A percentile compares a stretch with the other conserved stretches of the same genome.
phyloP scores from a whole-genome alignment of 805 yeast species.

The Millerozyma acaciae region DNA sequence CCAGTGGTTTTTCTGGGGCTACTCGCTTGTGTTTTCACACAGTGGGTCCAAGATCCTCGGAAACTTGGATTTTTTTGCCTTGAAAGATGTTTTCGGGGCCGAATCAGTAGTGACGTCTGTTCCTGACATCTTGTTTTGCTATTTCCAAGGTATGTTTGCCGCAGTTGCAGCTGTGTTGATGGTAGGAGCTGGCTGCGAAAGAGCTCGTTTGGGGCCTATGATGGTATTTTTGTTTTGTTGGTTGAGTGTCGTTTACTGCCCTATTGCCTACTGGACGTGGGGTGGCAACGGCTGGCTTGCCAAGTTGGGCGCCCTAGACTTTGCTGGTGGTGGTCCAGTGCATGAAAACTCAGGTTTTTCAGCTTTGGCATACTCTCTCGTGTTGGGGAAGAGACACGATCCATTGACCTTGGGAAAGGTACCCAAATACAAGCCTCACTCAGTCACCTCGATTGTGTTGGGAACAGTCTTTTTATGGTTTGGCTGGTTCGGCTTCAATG shows the following conservation, averaged over 20 bases:
- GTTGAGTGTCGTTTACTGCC: slow-evolving; percentile 95
- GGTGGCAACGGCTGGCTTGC: slow-evolving; percentile 89
- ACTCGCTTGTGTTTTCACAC: slow-evolving; percentile 80
- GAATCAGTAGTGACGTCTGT: slow-evolving; percentile 62
- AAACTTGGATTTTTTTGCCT: slow-evolving; percentile 72
- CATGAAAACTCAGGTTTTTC: slow-evolving; percentile 93
- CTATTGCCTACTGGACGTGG: slow-evolving; percentile 98
- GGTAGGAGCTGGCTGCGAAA: slow-evolving; percentile 97
- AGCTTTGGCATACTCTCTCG: slow-evolving; percentile 88
- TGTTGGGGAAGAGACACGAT: slow-evolving; percentile 90
- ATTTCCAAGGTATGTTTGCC: slow-evolving; percentile 97
- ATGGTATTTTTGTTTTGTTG: slow-evolving; percentile 90
- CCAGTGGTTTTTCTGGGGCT: slow-evolving; percentile 99
- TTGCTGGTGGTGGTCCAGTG: slow-evolving; percentile 99
- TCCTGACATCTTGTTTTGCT: slow-evolving; percentile 89
- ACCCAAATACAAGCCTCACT: slow-evolving; percentile 92
- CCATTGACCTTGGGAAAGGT: slow-evolving; percentile 62
- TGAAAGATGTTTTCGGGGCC: slow-evolving; percentile 78
- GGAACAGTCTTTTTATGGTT: slow-evolving; percentile 97
- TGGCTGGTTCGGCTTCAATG: slow-evolving; percentile 99
- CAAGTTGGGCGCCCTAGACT: slow-evolving; percentile 81
- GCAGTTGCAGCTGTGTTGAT: slow-evolving; percentile 86
- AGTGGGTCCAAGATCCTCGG: slow-evolving; percentile 70
- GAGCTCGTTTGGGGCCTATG: slow-evolving; percentile 95
- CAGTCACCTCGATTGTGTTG: slow-evolving; percentile 82